Conservation (phyloP, 768 basidiomycete species). For the Calocera viscosa region DNA sequence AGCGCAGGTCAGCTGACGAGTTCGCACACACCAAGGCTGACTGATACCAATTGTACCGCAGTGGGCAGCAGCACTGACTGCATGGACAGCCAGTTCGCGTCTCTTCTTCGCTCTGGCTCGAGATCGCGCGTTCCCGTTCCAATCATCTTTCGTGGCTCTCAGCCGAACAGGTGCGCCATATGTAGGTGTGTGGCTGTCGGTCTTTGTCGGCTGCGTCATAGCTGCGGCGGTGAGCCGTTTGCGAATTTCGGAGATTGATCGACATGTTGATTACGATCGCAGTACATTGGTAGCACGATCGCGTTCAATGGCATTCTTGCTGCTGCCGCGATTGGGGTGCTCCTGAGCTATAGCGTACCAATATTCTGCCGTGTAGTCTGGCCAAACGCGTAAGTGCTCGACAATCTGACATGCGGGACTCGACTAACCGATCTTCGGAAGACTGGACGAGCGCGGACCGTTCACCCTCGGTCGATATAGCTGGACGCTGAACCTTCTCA, state of each 20-base stretch:
- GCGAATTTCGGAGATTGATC: not conserved
- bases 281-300: constrained; percentile 43
- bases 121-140: constrained; percentile 41
- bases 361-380: constrained; percentile 48
- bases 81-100: constrained; percentile 46
- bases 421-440: constrained; percentile 16
- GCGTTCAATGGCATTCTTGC: constrained; percentile 31
- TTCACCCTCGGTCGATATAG: constrained; percentile 43
- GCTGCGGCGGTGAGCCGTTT: constrained; percentile 31
- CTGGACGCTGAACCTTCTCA: constrained; percentile 39
- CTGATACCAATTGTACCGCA: constrained; percentile 21
- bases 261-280: not conserved
- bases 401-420: constrained; percentile 8
- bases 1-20: constrained; percentile 18
- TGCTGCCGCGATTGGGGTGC: constrained; percentile 42
- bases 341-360: constrained; percentile 47
- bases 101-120: constrained; percentile 46
- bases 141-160: constrained; percentile 36
- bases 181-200: constrained; percentile 44
- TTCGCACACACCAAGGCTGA: not conserved
- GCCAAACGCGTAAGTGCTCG: constrained; percentile 36
- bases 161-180: constrained; percentile 45
- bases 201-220: constrained; percentile 40
- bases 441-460: constrained; percentile 38
- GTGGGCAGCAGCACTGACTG: constrained; percentile 44